Evolutionary conservation across 768 basidiomycete species (phyloP), one percentile per base, ranked within the genome.

Genomic region (Lyophyllum decastes): DNA sequence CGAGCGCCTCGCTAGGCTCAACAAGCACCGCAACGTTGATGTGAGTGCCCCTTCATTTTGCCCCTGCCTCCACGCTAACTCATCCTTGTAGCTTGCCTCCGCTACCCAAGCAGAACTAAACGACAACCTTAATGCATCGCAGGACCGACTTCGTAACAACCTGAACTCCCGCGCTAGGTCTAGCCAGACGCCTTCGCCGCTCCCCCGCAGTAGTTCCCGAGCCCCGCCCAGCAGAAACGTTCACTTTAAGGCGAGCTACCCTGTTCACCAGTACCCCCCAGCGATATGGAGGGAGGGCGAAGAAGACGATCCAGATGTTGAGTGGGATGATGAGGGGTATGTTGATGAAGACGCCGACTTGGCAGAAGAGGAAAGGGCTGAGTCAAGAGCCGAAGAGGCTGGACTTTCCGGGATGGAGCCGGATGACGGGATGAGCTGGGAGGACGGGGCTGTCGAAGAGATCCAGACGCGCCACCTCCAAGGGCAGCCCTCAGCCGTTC

Each of bases 11-110:
- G 97, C 97, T 0, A 79, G 97, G 56, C 80, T 98, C 54, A 98
- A 99, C 77, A 98, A 98, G 70, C 94, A 97, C 68, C 83, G 95
- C 27, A 99, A 99, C 71, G 90, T 98, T 53, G 96, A 98, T 71
- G 94, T 95, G 72, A 68, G 92, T 79, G 0, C 49, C n/a, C n/a
- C 43, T 49, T 52, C 30, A 30, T 17, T 52, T 30, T 21, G 22
- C 41, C 27, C 19, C 65, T n/a, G 1, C 9, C 26, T 19, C 35
- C 45, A 3, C 33, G 30, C 22, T 45, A 2, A 33, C 25, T n/a
- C 44, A 16, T 2, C 6, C 27, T 27, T 22, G 11, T 9, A 94
- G 90, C 81, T 92, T 58, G 89, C 91, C 9, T 81, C 85, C 4
- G 83, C 89, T 3, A 92, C 90, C 0, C 84, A 88, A 59, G 81